Conservation (phyloP, 164 flowering plant genomes). For the Annona cherimola region DNA sequence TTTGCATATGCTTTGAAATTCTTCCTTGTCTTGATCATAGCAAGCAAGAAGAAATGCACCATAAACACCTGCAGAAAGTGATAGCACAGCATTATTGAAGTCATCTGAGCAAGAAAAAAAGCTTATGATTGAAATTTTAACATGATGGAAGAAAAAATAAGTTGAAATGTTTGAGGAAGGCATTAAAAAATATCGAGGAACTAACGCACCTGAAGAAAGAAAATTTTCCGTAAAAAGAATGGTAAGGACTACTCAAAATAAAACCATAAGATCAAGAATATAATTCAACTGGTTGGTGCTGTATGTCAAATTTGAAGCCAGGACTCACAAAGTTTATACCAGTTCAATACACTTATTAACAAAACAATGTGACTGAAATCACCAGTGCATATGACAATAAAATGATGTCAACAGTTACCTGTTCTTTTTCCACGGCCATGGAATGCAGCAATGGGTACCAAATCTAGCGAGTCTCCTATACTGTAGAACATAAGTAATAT, state of each 20-base stretch:
- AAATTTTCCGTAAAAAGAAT: too few relatives aligned
- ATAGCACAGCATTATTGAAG: background rate
- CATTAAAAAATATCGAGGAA: too few relatives aligned
- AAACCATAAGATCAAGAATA: background rate
- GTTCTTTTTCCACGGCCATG: conserved; percentile 98
- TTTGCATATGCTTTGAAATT: conserved; percentile 94
- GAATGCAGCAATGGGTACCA: conserved; percentile 95
- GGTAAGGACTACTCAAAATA: background rate
- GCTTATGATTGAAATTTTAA: background rate
- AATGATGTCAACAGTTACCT: conserved; percentile 35
- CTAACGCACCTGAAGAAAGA: too few relatives aligned
- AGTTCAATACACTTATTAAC: background rate
- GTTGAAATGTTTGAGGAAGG: background rate
- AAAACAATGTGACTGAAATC: background rate
- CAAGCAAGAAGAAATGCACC: conserved; percentile 99
- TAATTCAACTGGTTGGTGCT: background rate
- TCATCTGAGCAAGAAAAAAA: background rate
- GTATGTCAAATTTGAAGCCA: background rate
- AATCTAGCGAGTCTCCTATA: conserved; percentile 89
- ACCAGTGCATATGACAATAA: background rate
- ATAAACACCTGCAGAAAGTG: conserved; percentile 59
- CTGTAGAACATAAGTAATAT: conserved; percentile 32
- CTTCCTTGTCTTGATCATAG: conserved; percentile 78
- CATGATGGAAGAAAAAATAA: background rate
- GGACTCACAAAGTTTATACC: background rate